Percentiles rank a stretch among this genome's conserved stretches.
These are phyloP conservation scores for Eucalyptus rudis DNA, from an alignment of 345 rosid species.

Conservation along the genomic window DNA sequence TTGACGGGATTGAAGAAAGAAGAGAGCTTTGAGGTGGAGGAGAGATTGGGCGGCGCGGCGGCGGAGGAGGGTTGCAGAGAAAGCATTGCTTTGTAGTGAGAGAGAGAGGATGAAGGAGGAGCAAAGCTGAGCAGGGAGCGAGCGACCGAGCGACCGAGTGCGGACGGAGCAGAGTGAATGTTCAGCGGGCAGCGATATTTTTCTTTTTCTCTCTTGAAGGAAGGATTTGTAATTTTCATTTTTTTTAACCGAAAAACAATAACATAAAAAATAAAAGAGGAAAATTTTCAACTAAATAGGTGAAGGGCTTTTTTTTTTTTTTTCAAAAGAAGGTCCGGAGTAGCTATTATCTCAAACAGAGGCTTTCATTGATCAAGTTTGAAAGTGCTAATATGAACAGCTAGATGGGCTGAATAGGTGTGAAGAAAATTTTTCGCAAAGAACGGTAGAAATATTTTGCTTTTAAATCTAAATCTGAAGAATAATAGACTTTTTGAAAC, in stretches of 20 bases:
- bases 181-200: not conserved
- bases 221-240: not conserved
- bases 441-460: too few relatives aligned
- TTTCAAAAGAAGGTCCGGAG: too few relatives aligned
- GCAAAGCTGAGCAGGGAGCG: not conserved
- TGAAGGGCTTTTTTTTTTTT: too few relatives aligned
- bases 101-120: not conserved
- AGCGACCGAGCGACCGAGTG: not conserved
- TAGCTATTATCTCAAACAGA: not conserved
- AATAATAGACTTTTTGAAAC: too few relatives aligned
- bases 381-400: too few relatives aligned
- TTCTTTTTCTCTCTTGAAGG: not conserved
- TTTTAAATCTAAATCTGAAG: too few relatives aligned
- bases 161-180: not conserved
- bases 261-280: not conserved
- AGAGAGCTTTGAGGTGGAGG: not conserved
- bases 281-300: not conserved
- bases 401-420: too few relatives aligned
- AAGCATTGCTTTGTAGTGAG: not conserved
- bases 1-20: not conserved
- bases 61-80: not conserved
- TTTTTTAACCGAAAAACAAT: not conserved
- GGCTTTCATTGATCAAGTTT: rapidly evolving
- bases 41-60: not conserved
- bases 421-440: too few relatives aligned